Evolutionary conservation across 2,329 filamentous ascomycete species (phyloP).

Genomic region (Chlorencoelia australis): DNA sequence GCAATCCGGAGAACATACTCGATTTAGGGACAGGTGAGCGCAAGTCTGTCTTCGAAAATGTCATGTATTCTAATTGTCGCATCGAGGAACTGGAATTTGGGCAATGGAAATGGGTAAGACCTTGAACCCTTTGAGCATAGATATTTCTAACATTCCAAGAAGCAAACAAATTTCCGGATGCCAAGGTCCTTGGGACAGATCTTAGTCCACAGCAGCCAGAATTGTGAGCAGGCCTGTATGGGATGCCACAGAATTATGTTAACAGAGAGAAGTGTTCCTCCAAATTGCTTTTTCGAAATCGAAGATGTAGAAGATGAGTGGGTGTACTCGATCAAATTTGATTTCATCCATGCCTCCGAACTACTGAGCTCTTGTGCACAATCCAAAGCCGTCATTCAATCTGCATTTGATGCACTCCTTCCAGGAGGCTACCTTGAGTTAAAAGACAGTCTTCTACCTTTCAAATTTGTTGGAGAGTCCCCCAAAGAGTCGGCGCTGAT

Average conservation of each 20-base stretch:
- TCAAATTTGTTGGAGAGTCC: constrained; percentile 12
- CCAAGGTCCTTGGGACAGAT: constrained; percentile 3
- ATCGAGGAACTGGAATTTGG: constrained; percentile 55
- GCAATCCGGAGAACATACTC: constrained; percentile 27
- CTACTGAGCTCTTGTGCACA: constrained; percentile 10
- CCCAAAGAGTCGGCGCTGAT: constrained; percentile 15
- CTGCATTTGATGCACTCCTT: constrained; percentile 7
- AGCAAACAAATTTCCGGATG: constrained; percentile 2
- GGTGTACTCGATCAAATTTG: constrained; percentile 36
- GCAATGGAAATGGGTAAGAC: constrained; percentile 46
- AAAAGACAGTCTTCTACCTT: constrained; percentile 10
- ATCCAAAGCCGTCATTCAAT: constrained; percentile 6
- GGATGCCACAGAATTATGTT: too few species aligned
- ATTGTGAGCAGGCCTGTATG: too few species aligned
- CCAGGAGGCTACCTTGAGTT: constrained; percentile 13
- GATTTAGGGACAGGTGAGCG: constrained; percentile 34
- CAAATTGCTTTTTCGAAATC: constrained; percentile 32
- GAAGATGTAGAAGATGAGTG: constrained; percentile 41
- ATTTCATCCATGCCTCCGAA: constrained; percentile 34
- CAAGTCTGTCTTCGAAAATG: too few species aligned
- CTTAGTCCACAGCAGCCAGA: background rate
- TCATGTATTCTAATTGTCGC: too few species aligned
- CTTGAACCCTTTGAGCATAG: constrained; percentile 7
- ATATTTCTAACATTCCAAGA: background rate
- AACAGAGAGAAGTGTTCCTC: constrained; percentile 3